Evolutionary conservation across 768 basidiomycete species (phyloP), one percentile per base, ranked within the genome.

Genomic region (Kwoniella bestiolae): DNA sequence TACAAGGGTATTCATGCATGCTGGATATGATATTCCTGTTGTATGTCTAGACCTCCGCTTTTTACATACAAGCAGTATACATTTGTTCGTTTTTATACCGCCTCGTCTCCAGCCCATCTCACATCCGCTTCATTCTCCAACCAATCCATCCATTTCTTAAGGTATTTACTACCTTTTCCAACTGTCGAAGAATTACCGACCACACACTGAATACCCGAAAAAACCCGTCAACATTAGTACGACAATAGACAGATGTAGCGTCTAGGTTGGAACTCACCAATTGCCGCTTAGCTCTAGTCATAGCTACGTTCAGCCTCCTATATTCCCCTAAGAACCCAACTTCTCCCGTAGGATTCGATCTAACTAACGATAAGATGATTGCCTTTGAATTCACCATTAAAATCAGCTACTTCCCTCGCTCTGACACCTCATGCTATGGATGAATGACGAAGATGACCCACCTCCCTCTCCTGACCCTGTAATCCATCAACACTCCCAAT

Each of bases 401-500:
- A n/a, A n/a, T n/a, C n/a, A n/a, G n/a, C n/a, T n/a, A n/a, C n/a
- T n/a, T n/a, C n/a, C n/a, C n/a, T n/a, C n/a, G n/a, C n/a, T n/a
- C n/a, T n/a, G n/a, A n/a, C n/a, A n/a, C n/a, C n/a, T n/a, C n/a
- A n/a, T n/a, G n/a, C n/a, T n/a, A n/a, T n/a, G 28, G 21, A 8
- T 18, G 46, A 44, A 5, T 9, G 9, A 8, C 16, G 46, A 44
- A 5, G 5, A 5, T 31, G 0, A 68, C 74, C 62, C 50, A 76
- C 76, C 63, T 81, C 80, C 49, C 81, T 61, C 64, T 99, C 95
- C 53, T 96, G 87, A 0, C 95, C 95, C 83, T 99, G 96, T 89
- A 97, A 91, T 0, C 94, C 93, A 76, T 98, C 96, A 0, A 98
- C 94, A 0, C 90, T 92, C 1, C 94, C 96, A 47, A 96, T 92